A percentile compares a stretch with the other conserved stretches of the same genome.
phyloP scores from a whole-genome alignment of 164 flowering plant genomes.

The Saururus chinensis region DNA sequence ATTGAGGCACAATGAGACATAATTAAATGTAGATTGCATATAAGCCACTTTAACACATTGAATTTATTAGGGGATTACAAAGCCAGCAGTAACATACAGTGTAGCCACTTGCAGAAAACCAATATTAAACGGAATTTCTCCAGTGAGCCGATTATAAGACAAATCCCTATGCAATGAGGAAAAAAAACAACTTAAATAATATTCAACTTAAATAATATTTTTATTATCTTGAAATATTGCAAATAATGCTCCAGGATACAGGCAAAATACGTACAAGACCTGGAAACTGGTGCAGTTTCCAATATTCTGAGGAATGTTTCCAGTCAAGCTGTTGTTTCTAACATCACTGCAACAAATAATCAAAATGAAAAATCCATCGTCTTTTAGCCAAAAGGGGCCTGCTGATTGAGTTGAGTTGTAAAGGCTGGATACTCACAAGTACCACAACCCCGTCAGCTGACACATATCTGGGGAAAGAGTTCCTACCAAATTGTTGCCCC shows the following conservation, averaged over 20 bases:
- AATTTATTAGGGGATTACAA: neutral
- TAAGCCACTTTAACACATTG: neutral
- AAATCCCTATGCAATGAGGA: conserved; percentile 35
- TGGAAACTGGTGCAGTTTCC: conserved; percentile 97
- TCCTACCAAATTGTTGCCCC: conserved; percentile 81
- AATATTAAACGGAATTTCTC: conserved; percentile 94
- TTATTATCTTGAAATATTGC: neutral
- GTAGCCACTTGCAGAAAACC: conserved; percentile 98
- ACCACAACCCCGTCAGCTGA: conserved; percentile 93
- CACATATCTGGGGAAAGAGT: conserved; percentile 87
- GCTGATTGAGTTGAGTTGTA: neutral
- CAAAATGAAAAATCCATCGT: neutral
- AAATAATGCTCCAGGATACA: neutral
- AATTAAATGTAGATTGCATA: neutral
- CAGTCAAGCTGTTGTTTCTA: conserved; percentile 86
- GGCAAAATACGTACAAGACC: conserved; percentile 69
- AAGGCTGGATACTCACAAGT: conserved; percentile 76
- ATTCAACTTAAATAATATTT: neutral
- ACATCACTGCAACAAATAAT: conserved; percentile 56
- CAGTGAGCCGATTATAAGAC: conserved; percentile 76
- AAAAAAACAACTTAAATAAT: too few species aligned
- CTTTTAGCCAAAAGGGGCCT: neutral
- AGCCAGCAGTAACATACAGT: conserved; percentile 35
- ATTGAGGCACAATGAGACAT: neutral
- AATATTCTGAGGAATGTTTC: conserved; percentile 69